Evolutionary conservation across 2,329 filamentous ascomycete species (phyloP).

Genomic region (Arthroderma uncinatum): DNA sequence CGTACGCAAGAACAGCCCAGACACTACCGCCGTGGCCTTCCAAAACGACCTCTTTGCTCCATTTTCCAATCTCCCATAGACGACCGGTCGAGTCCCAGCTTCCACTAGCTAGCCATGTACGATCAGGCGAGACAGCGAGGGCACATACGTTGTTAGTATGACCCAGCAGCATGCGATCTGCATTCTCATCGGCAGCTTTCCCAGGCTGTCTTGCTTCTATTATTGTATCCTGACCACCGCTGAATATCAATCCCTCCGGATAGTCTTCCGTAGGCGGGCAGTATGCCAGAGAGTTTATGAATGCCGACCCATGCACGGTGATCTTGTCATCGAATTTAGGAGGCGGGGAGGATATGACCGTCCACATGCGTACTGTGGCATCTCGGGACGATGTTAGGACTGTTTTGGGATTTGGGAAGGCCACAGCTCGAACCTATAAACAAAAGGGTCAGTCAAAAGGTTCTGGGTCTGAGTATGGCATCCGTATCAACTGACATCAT

Average conservation of each 20-base stretch:
- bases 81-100: slow-evolving; percentile 87
- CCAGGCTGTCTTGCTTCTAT: slow-evolving; percentile 75
- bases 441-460: slow-evolving; percentile 9
- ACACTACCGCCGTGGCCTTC: slow-evolving; percentile 70
- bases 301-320: slow-evolving; percentile 66
- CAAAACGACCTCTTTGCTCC: slow-evolving; percentile 64
- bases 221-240: slow-evolving; percentile 81
- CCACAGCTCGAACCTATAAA: slow-evolving; percentile 69
- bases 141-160: slow-evolving; percentile 83
- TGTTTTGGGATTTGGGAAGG: slow-evolving; percentile 60
- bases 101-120: slow-evolving; percentile 70
- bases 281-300: slow-evolving; percentile 76
- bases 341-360: slow-evolving; percentile 52
- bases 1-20: slow-evolving; percentile 82
- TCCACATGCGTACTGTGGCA: slow-evolving; percentile 81
- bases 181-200: slow-evolving; percentile 58
- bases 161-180: slow-evolving; percentile 74
- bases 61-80: slow-evolving; percentile 75
- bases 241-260: slow-evolving; percentile 71
- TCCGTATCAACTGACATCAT: slow-evolving; percentile 58
- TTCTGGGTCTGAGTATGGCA: slow-evolving; percentile 12
- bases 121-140: slow-evolving; percentile 63
- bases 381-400: slow-evolving; percentile 84
- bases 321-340: slow-evolving; percentile 68
- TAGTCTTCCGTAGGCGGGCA: slow-evolving; percentile 56